Evolutionary conservation across 2,329 filamentous ascomycete genomes (phyloP).

Genomic region (Ceratocystis destructans): DNA sequence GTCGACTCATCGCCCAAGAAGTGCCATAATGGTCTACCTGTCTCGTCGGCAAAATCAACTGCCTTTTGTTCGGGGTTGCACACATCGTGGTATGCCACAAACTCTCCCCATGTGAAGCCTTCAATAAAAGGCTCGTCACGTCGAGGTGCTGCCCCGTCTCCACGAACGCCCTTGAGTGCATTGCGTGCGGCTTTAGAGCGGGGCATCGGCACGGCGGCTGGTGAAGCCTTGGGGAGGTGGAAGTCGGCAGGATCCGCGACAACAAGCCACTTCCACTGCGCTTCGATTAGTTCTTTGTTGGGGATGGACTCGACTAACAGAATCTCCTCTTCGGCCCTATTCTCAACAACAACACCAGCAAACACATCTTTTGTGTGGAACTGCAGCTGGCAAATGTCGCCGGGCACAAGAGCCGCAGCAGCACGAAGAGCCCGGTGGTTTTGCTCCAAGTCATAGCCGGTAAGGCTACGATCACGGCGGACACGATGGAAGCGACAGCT

Average conservation of each 20-base stretch:
- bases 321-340: conserved; percentile 58
- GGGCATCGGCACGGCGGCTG: conserved; percentile 56
- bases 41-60: conserved; percentile 30
- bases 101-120: conserved; percentile 65
- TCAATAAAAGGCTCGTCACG: conserved; percentile 55
- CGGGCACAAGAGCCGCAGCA: conserved; percentile 52
- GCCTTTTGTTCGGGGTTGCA: conserved; percentile 22
- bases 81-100: conserved; percentile 44
- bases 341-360: conserved; percentile 77
- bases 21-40: conserved; percentile 52
- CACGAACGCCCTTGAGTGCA: conserved; percentile 48
- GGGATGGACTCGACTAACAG: conserved; percentile 73
- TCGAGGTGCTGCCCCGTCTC: conserved; percentile 47
- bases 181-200: conserved; percentile 46
- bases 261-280: conserved; percentile 73
- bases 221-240: conserved; percentile 58
- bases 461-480: conserved; percentile 66
- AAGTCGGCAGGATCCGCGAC: conserved; percentile 59
- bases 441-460: conserved; percentile 54
- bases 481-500: conserved; percentile 87
- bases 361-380: conserved; percentile 75
- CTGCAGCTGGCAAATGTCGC: conserved; percentile 78
- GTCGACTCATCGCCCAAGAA: conserved; percentile 80
- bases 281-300: conserved; percentile 61
- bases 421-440: conserved; percentile 54